Percentiles rank a stretch among this genome's conserved stretches.
Evolutionary conservation across 768 basidiomycete species (phyloP).

Genomic region (Phaeolepiota aurea): DNA sequence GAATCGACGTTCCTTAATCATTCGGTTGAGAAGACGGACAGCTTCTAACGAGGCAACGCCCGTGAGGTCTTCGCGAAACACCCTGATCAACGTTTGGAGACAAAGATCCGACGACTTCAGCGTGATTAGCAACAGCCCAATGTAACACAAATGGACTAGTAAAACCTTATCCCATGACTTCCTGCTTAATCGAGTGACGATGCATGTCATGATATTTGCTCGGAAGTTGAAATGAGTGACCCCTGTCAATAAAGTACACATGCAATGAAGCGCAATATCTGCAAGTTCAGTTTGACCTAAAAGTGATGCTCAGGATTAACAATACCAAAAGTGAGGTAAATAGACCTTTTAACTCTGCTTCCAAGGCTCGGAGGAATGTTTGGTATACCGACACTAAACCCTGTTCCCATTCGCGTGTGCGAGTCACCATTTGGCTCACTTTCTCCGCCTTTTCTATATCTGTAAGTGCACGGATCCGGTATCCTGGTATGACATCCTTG

Average conservation of each 20-base stretch:
- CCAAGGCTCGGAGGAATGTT: conserved; percentile 76
- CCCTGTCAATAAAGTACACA: conserved; percentile 79
- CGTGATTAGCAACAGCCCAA: conserved; percentile 7
- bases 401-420: conserved; percentile 92
- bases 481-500: conserved; percentile 94
- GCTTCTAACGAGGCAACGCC: conserved; percentile 79
- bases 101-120: conserved; percentile 79
- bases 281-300: conserved; percentile 59
- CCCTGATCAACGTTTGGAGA: conserved; percentile 67
- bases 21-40: conserved; percentile 86
- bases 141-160: conserved; percentile 9
- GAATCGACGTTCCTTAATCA: conserved; percentile 91
- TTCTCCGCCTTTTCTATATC: conserved; percentile 90
- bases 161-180: conserved; percentile 86
- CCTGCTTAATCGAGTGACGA: conserved; percentile 76
- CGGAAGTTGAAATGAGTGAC: conserved; percentile 97
- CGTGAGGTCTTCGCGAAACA: conserved; percentile 78
- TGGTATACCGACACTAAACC: conserved; percentile 86
- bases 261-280: conserved; percentile 68
- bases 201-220: conserved; percentile 81
- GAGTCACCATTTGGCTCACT: conserved; percentile 86
- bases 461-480: conserved; percentile 86
- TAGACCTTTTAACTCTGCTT: conserved; percentile 75
- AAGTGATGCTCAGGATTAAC: conserved; percentile 10
- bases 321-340: conserved; percentile 1